phyloP scores from a whole-genome alignment of 176 grass and related monocot species.

The Musa itinerans region DNA sequence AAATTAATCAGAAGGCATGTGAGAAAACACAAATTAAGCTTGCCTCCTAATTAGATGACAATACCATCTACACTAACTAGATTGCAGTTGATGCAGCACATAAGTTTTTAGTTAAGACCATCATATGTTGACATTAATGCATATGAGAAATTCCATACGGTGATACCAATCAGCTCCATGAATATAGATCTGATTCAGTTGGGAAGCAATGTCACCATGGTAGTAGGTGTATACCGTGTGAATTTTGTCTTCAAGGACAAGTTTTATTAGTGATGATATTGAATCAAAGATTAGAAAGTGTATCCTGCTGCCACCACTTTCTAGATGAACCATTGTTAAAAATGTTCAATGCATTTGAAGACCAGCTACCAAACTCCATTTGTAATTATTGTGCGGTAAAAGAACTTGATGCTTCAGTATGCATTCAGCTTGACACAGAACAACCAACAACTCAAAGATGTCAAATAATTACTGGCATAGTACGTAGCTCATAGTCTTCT shows the following conservation, averaged over 20 bases:
- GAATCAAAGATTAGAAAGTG: conserved; percentile 81
- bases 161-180: neutral
- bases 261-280: conserved; percentile 61
- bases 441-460: conserved; percentile 76
- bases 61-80: no score
- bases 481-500: conserved; percentile 62
- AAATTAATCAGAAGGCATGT: no score
- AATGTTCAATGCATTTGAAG: conserved; percentile 4
- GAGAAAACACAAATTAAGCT: no score
- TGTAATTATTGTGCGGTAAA: conserved; percentile 5
- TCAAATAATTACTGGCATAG: conserved; percentile 65
- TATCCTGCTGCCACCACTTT: conserved; percentile 32
- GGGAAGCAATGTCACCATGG: neutral
- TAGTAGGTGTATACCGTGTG: conserved; percentile 35
- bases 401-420: conserved; percentile 47
- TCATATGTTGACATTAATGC: no score
- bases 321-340: conserved; percentile 31
- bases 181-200: neutral
- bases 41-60: no score
- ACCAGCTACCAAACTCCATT: conserved; percentile 6
- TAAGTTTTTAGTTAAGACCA: no score
- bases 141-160: no score
- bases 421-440: conserved; percentile 56
- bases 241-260: conserved; percentile 57
- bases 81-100: no score